phyloP scores from a whole-genome alignment of 2,329 filamentous ascomycete genomes.

The Orbilia javanica region DNA sequence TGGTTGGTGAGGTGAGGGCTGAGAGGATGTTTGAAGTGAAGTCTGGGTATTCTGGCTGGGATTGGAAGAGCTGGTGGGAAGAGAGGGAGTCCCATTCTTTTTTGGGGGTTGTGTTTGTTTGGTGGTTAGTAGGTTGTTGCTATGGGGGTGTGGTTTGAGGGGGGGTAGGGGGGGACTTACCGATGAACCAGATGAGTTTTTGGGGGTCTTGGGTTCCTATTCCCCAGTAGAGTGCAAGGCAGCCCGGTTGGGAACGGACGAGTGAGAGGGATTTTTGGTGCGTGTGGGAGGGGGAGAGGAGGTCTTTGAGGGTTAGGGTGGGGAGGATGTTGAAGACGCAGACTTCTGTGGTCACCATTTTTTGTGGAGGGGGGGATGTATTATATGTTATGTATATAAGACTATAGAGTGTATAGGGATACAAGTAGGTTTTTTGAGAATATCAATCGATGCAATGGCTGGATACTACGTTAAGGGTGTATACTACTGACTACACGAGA shows the following conservation, averaged over 20 bases:
- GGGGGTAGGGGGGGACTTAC: constrained; percentile 3
- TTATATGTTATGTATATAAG: too few species aligned
- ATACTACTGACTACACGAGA: too few species aligned
- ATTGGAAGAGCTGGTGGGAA: constrained; percentile 35
- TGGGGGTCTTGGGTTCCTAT: constrained; percentile 10
- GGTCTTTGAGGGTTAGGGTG: constrained; percentile 16
- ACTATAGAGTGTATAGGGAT: neutral
- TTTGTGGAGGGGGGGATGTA: neutral
- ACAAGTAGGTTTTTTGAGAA: too few species aligned
- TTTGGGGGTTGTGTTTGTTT: neutral
- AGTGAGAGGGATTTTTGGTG: constrained; percentile 12
- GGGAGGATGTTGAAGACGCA: constrained; percentile 27
- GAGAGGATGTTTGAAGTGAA: constrained; percentile 26
- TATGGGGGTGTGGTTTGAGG: neutral
- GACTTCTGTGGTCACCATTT: constrained; percentile 46
- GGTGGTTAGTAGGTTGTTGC: too few species aligned
- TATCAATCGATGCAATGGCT: too few species aligned
- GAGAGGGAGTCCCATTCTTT: constrained; percentile 48
- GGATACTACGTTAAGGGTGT: too few species aligned
- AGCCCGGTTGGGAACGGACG: constrained; percentile 28
- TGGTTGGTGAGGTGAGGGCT: constrained; percentile 6
- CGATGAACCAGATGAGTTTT: constrained; percentile 56
- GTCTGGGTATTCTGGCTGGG: constrained; percentile 12
- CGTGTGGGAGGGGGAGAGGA: neutral
- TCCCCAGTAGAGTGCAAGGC: constrained; percentile 29